Base-by-base conservation (phyloP, 2,329 filamentous ascomycete species). In the Cladosporium oxysporum region DNA sequence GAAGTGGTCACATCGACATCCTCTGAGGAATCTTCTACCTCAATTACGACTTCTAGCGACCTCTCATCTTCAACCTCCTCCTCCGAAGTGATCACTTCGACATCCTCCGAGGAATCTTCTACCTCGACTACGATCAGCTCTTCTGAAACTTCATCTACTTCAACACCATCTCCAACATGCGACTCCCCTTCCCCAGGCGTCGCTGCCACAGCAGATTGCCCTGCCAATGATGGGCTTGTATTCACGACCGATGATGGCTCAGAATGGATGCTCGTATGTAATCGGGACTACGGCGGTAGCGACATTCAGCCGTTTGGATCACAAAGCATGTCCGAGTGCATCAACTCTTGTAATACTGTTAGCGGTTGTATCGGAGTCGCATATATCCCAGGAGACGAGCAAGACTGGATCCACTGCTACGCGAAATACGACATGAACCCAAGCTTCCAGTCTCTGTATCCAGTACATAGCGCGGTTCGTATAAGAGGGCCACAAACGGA, bases 201-300 rank as follows among this genome's bases (percentile, higher is more conserved):
- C 6, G 52, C 52, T 26, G 33, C 55, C 21, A 21, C n/a, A 18
- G 55, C 55, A 5, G n/a, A 23, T 12, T 58, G 55, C 14, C 55
- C 55, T 8, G 23, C 31, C 11, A 58, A 58, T 12, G 31, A 58
- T 58, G 55, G 55, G 2, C 31, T 23, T 2, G 5, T 35, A 14
- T 58, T 23, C 55, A 37, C n/a, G 3, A 58, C 55, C 23, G 33
- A 33, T 18, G 55, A 58, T 33, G 55, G 57, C 21, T 59, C 57
- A 28, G n/a, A 59, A 23, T 59, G 23, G 23, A 59, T 59, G 57
- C 21, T 59, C 37, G 57, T 47, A 10, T 59, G 57, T 7, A 29
- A n/a, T 21, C 14, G 33, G 14, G 57, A 59, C 57, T 59, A 29
- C 4, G 35, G 37, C 16, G 37, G 37, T 8, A 47, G 26, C 35